These are phyloP conservation scores for Rhodosporidiobolus odoratus DNA, from an alignment of 768 basidiomycete genomes.

Conservation along the genomic window DNA sequence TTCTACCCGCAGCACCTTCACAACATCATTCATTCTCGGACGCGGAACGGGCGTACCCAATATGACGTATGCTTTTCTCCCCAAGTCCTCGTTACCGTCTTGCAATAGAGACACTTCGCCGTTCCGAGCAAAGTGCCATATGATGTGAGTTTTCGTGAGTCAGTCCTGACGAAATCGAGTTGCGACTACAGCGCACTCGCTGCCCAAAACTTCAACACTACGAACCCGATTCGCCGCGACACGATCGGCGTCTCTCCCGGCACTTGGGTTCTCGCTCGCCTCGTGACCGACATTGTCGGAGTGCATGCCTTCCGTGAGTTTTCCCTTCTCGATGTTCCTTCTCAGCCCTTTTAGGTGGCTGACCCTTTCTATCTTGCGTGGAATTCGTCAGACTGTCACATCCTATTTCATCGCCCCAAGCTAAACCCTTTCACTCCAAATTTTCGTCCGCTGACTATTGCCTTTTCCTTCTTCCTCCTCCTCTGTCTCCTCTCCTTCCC, in stretches of 20 bases:
- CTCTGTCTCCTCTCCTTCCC: neutral
- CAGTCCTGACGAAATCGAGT: too few relatives aligned
- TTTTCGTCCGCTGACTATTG: neutral
- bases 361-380: too few relatives aligned
- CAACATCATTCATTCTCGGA: neutral
- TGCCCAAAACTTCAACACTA: neutral
- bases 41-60: too few relatives aligned
- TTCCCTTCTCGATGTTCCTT: neutral
- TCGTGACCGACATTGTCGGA: neutral
- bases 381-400: neutral
- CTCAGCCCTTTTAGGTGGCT: neutral
- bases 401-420: neutral
- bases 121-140: neutral
- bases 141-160: too few relatives aligned
- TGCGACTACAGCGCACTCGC: neutral
- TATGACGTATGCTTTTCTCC: too few relatives aligned
- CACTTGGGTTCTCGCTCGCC: neutral
- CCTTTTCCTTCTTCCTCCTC: neutral
- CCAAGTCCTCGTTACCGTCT: too few relatives aligned
- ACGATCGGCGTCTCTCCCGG: neutral
- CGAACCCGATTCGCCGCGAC: conserved; percentile 5
- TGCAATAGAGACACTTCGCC: too few relatives aligned
- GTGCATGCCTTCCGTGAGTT: conserved; percentile 5
- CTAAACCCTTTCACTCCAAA: too few relatives aligned
- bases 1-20: conserved; percentile 2